These are phyloP conservation scores for Bipolaris oryzae DNA, from an alignment of 2,329 filamentous ascomycete genomes.

Conservation along the genomic window DNA sequence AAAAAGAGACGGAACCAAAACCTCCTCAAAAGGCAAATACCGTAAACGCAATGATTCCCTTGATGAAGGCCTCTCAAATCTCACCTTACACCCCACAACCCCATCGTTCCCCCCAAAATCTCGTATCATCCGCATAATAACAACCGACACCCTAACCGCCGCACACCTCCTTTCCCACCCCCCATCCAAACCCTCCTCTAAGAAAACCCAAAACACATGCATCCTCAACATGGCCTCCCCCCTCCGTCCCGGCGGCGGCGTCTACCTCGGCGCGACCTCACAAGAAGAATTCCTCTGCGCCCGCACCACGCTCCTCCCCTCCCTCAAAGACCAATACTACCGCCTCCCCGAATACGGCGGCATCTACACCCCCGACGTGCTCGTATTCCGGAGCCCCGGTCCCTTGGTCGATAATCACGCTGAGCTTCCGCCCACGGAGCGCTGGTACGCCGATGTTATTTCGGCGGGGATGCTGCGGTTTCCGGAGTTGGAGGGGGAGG, in stretches of 20 bases:
- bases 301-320: constrained; percentile 65
- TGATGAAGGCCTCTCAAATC: constrained; percentile 18
- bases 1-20: constrained; percentile 12
- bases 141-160: constrained; percentile 61
- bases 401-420: constrained; percentile 41
- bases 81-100: background rate
- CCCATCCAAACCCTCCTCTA: constrained; percentile 9
- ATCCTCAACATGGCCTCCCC: constrained; percentile 70
- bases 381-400: constrained; percentile 59
- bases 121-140: constrained; percentile 52
- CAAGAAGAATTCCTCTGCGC: constrained; percentile 69
- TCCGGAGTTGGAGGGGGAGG: constrained; percentile 56
- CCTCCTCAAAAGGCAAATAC: constrained; percentile 15
- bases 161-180: constrained; percentile 50
- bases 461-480: constrained; percentile 65
- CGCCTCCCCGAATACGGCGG: constrained; percentile 64
- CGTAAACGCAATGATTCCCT: constrained; percentile 18
- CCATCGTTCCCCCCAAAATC: constrained; percentile 4
- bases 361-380: constrained; percentile 63
- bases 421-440: constrained; percentile 54
- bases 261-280: constrained; percentile 63
- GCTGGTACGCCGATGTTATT: constrained; percentile 65
- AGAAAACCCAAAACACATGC: constrained; percentile 52
- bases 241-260: constrained; percentile 65
- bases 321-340: constrained; percentile 64